Evolutionary conservation across 176 grass and related monocot genomes (phyloP).

Genomic region (Microstegium vimineum): DNA sequence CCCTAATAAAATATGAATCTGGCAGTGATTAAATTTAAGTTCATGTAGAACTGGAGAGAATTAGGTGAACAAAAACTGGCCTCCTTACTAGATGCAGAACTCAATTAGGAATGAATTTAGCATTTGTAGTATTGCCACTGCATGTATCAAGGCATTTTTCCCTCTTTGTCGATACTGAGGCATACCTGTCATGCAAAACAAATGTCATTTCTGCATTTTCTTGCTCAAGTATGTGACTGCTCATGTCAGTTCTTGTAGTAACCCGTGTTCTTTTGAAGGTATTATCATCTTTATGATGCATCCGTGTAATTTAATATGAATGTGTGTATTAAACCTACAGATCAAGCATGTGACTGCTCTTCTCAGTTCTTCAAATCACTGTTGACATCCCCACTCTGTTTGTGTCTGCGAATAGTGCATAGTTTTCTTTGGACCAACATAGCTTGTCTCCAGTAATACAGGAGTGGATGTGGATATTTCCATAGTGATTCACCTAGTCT

Average conservation of each 20-base stretch:
- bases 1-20: neutral
- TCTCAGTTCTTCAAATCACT: neutral
- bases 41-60: neutral
- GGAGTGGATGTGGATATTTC: neutral
- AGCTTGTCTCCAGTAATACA: neutral
- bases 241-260: neutral
- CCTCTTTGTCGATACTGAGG: neutral
- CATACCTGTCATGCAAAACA: neutral
- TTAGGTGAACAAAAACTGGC: neutral
- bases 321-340: neutral
- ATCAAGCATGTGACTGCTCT: neutral
- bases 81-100: neutral
- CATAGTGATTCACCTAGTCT: neutral
- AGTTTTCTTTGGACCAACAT: neutral
- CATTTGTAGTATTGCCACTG: neutral
- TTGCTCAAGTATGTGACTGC: neutral
- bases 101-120: neutral
- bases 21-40: neutral
- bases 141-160: neutral
- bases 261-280: neutral
- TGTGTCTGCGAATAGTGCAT: neutral
- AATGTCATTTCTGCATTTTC: conserved; percentile 2
- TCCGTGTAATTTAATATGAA: neutral
- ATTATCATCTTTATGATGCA: neutral
- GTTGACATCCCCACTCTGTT: neutral